Evolutionary conservation across 441 rosid genomes (phyloP).

Genomic region (Populus hybrid): DNA sequence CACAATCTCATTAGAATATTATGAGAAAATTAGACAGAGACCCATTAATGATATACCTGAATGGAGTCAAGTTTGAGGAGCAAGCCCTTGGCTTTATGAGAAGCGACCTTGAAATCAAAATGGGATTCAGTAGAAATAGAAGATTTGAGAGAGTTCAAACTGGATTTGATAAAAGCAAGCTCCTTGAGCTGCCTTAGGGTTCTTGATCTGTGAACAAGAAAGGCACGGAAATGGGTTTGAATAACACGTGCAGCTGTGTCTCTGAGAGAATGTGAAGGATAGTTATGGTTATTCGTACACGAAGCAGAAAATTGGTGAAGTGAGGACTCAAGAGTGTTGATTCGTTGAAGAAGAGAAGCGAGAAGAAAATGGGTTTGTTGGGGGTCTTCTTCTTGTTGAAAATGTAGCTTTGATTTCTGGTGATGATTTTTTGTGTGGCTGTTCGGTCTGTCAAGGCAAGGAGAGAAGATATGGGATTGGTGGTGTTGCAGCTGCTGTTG

Average conservation of each 20-base stretch:
- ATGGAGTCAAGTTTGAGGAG: conserved; percentile 68
- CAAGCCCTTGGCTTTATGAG: conserved; percentile 59
- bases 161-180: conserved; percentile 67
- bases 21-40: background rate
- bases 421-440: conserved; percentile 7
- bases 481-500: conserved; percentile 28
- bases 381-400: conserved; percentile 17
- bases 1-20: background rate
- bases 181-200: conserved; percentile 74
- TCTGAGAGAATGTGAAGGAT: conserved; percentile 35
- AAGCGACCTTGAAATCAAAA: conserved; percentile 39
- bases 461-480: conserved; percentile 18
- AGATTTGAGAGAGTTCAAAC: conserved; percentile 56
- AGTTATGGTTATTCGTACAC: conserved; percentile 14
- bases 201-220: conserved; percentile 75
- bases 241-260: conserved; percentile 85
- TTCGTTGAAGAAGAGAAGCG: conserved; percentile 64
- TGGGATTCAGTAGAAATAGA: conserved; percentile 48
- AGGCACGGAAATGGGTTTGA: conserved; percentile 74
- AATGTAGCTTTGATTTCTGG: conserved; percentile 1
- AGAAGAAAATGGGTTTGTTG: conserved; percentile 29
- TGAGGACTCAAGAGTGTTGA: conserved; percentile 67
- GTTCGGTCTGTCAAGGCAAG: background rate
- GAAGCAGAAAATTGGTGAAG: conserved; percentile 39
- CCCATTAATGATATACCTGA: conserved; percentile 43